Evolutionary conservation across 192 early-diverging fungal genomes (phyloP).

Genomic region (Kappamyces sp.): DNA sequence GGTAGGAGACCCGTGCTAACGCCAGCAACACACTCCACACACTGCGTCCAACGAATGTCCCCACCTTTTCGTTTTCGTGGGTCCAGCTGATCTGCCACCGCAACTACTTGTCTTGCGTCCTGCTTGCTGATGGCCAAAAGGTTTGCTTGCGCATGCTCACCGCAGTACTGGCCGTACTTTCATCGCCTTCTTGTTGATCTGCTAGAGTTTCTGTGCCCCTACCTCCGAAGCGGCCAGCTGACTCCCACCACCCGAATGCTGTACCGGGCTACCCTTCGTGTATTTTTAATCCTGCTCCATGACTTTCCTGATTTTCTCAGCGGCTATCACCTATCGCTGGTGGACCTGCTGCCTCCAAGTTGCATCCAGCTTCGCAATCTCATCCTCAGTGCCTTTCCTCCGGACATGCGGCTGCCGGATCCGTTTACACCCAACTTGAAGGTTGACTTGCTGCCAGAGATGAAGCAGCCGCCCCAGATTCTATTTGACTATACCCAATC

Average conservation of each 20-base stretch:
- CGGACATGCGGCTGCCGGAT: constrained; percentile 92
- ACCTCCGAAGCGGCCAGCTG: constrained; percentile 65
- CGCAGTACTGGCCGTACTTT: constrained; percentile 77
- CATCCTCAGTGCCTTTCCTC: constrained; percentile 93
- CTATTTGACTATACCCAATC: constrained; percentile 75
- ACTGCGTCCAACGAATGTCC: constrained; percentile 77
- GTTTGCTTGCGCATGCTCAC: constrained; percentile 15
- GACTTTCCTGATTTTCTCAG: constrained; percentile 98
- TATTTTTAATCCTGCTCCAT: constrained; percentile 86
- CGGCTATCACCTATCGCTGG: constrained; percentile 84
- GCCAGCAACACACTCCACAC: constrained; percentile 71
- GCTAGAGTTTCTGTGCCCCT: constrained; percentile 83
- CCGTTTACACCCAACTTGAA: constrained; percentile 94
- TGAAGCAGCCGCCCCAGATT: constrained; percentile 76
- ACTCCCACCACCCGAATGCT: constrained; percentile 71
- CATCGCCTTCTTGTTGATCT: constrained; percentile 76
- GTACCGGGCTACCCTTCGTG: constrained; percentile 84
- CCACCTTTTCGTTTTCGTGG: constrained; percentile 94
- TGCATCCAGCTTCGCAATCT: constrained; percentile 96
- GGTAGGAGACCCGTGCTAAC: constrained; percentile 31
- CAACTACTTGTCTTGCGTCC: constrained; percentile 83
- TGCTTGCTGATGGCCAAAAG: constrained; percentile 70
- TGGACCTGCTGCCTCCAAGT: constrained; percentile 80
- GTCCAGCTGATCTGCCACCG: constrained; percentile 89
- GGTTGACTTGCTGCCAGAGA: constrained; percentile 85